Percentiles rank a stretch among this genome's conserved stretches.
Evolutionary conservation across 495 filamentous ascomycete genomes (phyloP).

Genomic region (Trichoderma gamsii): DNA sequence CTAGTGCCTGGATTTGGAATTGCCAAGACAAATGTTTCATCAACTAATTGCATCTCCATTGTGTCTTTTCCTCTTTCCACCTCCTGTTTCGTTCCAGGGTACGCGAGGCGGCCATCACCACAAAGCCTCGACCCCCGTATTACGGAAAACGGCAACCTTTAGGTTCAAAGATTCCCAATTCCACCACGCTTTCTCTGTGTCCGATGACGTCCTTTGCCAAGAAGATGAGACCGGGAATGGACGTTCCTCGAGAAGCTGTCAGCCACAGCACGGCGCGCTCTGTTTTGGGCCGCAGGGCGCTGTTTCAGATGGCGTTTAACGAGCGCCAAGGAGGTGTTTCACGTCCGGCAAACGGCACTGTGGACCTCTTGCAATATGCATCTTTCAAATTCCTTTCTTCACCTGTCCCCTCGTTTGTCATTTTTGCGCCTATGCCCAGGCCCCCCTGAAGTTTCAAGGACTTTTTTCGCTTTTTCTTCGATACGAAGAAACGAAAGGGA

Average conservation of each 20-base stretch:
- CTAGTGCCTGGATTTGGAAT: too few species aligned
- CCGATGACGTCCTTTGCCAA: neutral
- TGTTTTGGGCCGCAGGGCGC: neutral
- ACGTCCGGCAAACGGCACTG: constrained; percentile 8
- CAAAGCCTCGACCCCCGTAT: neutral
- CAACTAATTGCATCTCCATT: neutral
- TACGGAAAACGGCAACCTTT: neutral
- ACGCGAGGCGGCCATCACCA: neutral
- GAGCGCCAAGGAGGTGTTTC: constrained; percentile 9
- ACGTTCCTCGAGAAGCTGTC: neutral
- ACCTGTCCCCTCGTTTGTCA: neutral
- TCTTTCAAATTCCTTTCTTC: neutral
- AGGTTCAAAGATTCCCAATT: neutral
- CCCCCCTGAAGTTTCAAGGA: neutral
- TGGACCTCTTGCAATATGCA: neutral
- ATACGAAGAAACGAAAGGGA: neutral
- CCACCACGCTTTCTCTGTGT: neutral
- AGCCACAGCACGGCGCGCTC: neutral
- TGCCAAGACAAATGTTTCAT: constrained; percentile 5
- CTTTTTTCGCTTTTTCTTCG: neutral
- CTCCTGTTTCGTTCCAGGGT: constrained; percentile 3
- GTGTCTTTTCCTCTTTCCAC: neutral
- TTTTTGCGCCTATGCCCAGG: neutral
- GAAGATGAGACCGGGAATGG: constrained; percentile 6
- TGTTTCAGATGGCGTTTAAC: neutral